Conservation (phyloP, 495 filamentous ascomycete species). For the Penicillium bialowiezense region DNA sequence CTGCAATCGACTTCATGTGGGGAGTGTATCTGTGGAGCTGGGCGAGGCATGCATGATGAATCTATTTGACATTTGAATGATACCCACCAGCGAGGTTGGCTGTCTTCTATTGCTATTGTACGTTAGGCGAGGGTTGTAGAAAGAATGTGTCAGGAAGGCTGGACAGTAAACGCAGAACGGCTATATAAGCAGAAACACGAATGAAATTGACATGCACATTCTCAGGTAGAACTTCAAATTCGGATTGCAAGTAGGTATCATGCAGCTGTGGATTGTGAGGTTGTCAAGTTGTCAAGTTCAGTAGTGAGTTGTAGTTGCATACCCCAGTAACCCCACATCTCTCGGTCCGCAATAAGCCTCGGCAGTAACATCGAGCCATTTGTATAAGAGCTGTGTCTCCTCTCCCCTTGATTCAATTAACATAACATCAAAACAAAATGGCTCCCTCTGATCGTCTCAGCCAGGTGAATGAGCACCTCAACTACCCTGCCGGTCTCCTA, state of each 20-base stretch:
- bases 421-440: slow-evolving; percentile 23
- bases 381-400: slow-evolving; percentile 21
- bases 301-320: background rate
- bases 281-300: no score
- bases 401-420: slow-evolving; percentile 6
- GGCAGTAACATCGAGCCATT: slow-evolving; percentile 19
- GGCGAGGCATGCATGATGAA: slow-evolving; percentile 3
- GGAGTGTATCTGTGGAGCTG: slow-evolving; percentile 33
- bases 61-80: slow-evolving; percentile 9
- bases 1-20: slow-evolving; percentile 28
- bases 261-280: slow-evolving; percentile 1
- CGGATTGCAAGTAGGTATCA: no score
- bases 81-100: slow-evolving; percentile 4
- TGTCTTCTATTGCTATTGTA: slow-evolving; percentile 7
- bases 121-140: background rate
- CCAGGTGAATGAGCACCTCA: slow-evolving; percentile 73
- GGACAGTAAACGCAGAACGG: slow-evolving; percentile 18
- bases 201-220: no score
- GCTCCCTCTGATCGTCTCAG: slow-evolving; percentile 51
- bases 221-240: no score
- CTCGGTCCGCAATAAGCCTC: slow-evolving; percentile 30
- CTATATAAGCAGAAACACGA: slow-evolving; percentile 5
- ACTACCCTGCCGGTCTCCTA: slow-evolving; percentile 75
- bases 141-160: slow-evolving; percentile 6
- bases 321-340: slow-evolving; percentile 17